Evolutionary conservation across 2,329 filamentous ascomycete genomes (phyloP), one percentile per base, ranked within the genome.

Genomic region (Calycina marina): DNA sequence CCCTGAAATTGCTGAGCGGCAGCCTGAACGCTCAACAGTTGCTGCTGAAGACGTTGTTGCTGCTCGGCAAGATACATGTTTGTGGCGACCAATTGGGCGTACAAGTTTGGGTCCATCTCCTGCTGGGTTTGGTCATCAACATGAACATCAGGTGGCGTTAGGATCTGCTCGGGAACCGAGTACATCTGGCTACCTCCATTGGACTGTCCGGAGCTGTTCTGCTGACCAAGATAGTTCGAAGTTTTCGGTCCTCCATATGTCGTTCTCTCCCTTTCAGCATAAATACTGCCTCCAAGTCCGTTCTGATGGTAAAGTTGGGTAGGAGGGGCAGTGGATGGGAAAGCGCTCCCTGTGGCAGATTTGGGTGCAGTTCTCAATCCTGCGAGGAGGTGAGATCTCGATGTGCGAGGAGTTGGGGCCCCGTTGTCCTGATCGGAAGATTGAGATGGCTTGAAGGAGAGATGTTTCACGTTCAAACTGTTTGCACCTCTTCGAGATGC

Each of bases 351-450:
- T n/a, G 67, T 69, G 17, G 74, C 68, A 30, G 80, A 86, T 66
- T 93, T 94, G 22, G 90, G 90, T 31, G 86, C 85, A 40, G 90
- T 98, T 52, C 90, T 76, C 40, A 98, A 68, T 36, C 88, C 88
- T 40, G 88, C 88, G 50, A 98, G 74, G 42, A 98, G 70, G 53
- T 98, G 90, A 42, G 85, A 92, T 44, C 90, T 83, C 58, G 85
- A 93, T 34, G 88, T 96, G 51, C 88, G 80, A 39, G 88, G 90
- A 33, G 86, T 93, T 6, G 81, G 73, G 34, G 72, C 67, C 35
- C 73, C 69, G 35, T 76, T 76, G 42, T 79, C 74, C 39, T 72
- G 66, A 45, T 77, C 74, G 49, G 72, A 69, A 33, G 80, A 69
- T 56, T 80, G 85, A 42, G 69, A 69, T 32, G 65, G 63, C 46